Evolutionary conservation across 2,329 filamentous ascomycete genomes (phyloP).

Genomic region (Fusarium domesticum): DNA sequence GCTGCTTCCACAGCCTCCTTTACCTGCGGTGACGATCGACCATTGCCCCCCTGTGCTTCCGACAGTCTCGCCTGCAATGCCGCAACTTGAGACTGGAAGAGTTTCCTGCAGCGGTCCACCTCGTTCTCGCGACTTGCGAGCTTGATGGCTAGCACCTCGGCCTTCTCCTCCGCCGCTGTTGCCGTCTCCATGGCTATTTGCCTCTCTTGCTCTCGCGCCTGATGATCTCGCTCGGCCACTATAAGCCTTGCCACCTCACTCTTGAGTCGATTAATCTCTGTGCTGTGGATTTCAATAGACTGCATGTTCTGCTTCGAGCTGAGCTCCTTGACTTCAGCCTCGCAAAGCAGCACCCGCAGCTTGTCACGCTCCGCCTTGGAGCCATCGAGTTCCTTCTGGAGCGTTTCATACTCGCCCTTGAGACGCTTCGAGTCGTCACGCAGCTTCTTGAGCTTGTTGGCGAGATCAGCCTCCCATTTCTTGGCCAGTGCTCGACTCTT

Average conservation of each 20-base stretch:
- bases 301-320: conserved; percentile 61
- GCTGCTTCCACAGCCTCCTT: conserved; percentile 43
- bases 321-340: conserved; percentile 66
- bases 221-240: conserved; percentile 59
- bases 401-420: conserved; percentile 53
- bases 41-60: conserved; percentile 34
- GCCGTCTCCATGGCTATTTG: conserved; percentile 56
- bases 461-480: conserved; percentile 73
- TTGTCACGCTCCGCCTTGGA: conserved; percentile 60
- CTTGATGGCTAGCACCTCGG: conserved; percentile 57
- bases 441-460: conserved; percentile 61
- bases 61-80: conserved; percentile 46
- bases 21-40: conserved; percentile 26
- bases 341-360: conserved; percentile 63
- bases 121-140: conserved; percentile 52
- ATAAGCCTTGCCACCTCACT: conserved; percentile 58
- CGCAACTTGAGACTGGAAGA: conserved; percentile 50
- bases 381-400: conserved; percentile 57
- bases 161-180: conserved; percentile 55
- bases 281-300: conserved; percentile 58
- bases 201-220: conserved; percentile 61
- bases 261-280: conserved; percentile 59
- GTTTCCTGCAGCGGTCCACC: conserved; percentile 39
- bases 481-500: conserved; percentile 70
- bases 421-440: conserved; percentile 69